Evolutionary conservation across 495 filamentous ascomycete genomes (phyloP).

Genomic region (Penicillium chermesinum): DNA sequence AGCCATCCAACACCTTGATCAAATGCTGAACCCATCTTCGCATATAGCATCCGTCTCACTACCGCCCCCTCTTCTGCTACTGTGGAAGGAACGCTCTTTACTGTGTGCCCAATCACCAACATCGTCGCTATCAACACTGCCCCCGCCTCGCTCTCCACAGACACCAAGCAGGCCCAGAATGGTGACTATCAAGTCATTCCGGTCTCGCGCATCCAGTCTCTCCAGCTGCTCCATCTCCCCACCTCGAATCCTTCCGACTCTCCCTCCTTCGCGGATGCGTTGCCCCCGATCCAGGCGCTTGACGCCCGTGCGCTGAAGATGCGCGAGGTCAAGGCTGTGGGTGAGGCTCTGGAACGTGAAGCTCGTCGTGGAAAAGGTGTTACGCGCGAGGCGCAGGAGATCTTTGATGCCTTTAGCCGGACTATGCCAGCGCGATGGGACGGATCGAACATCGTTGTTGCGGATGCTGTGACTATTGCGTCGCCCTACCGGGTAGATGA

Average conservation of each 20-base stretch:
- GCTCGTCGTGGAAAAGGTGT: slow-evolving; percentile 56
- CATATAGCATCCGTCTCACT: slow-evolving; percentile 53
- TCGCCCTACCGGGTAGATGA: slow-evolving; percentile 57
- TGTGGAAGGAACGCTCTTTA: slow-evolving; percentile 61
- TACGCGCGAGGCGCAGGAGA: slow-evolving; percentile 60
- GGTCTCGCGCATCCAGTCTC: slow-evolving; percentile 57
- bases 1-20: too few species aligned
- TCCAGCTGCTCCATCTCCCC: slow-evolving; percentile 57
- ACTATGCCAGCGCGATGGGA: slow-evolving; percentile 64
- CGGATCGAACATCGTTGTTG: slow-evolving; percentile 57
- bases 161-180: slow-evolving; percentile 37
- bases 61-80: slow-evolving; percentile 48
- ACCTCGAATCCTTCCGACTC: slow-evolving; percentile 36
- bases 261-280: slow-evolving; percentile 39
- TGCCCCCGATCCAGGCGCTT: slow-evolving; percentile 41
- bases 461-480: slow-evolving; percentile 58
- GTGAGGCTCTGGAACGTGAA: slow-evolving; percentile 50
- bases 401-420: slow-evolving; percentile 60
- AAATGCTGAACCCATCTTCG: neutral
- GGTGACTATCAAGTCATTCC: slow-evolving; percentile 62
- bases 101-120: slow-evolving; percentile 62
- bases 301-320: slow-evolving; percentile 48
- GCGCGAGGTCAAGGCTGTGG: slow-evolving; percentile 50
- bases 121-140: slow-evolving; percentile 57
- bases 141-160: slow-evolving; percentile 26